Percentiles rank a stretch among this genome's conserved stretches.
Evolutionary conservation across 78 protist genomes (phyloP).

Genomic region (Diacronema lutheri): DNA sequence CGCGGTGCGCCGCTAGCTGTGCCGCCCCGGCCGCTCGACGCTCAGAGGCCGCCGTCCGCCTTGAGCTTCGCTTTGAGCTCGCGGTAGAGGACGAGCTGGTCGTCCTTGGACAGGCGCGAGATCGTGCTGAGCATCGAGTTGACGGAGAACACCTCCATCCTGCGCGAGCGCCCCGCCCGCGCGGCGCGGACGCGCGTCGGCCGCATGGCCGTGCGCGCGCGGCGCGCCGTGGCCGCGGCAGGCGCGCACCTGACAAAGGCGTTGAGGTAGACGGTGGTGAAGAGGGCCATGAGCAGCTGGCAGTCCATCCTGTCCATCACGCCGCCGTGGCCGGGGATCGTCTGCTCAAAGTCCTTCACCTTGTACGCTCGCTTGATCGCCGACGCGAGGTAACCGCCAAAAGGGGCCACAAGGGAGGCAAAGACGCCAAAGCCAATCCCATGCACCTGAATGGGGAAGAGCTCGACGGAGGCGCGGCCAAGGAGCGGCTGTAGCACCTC

Average conservation of each 20-base stretch:
- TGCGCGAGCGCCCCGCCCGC: not conserved
- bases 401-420: slow-evolving; percentile 41
- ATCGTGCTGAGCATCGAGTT: not conserved
- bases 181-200: not conserved
- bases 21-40: no score
- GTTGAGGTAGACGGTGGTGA: not conserved
- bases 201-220: no score
- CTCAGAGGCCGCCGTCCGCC: no score
- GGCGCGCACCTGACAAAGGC: not conserved
- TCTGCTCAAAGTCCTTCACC: slow-evolving; percentile 32
- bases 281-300: slow-evolving; percentile 25
- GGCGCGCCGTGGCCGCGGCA: no score
- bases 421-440: slow-evolving; percentile 16
- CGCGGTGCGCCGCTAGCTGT: no score
- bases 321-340: slow-evolving; percentile 56
- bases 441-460: slow-evolving; percentile 8
- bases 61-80: not conserved
- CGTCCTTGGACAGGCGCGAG: not conserved
- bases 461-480: not conserved
- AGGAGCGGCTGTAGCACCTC: not conserved
- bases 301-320: slow-evolving; percentile 43
- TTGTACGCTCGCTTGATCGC: slow-evolving; percentile 31
- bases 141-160: not conserved
- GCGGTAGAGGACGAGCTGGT: not conserved
- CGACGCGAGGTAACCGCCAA: slow-evolving; percentile 40